A percentile compares a stretch with the other conserved stretches of the same genome.
phyloP scores from a whole-genome alignment of 1,139 yeast genomes.

The Lodderomyces parapsilosis region DNA sequence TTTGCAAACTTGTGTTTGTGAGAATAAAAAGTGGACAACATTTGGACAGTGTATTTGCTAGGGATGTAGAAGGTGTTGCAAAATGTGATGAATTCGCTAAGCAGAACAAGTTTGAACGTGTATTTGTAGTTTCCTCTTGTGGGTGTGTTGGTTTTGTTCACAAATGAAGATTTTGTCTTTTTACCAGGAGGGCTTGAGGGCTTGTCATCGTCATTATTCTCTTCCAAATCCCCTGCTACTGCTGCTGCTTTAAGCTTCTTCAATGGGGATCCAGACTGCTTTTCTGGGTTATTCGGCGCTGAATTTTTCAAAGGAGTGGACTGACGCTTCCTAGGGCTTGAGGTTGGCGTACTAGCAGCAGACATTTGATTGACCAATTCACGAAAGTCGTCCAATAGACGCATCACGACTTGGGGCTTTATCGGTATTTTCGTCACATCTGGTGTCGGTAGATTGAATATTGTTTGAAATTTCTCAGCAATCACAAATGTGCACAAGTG shows the following conservation, averaged over 20 bases:
- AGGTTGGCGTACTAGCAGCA: slow-evolving; percentile 30
- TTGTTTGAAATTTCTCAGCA: slow-evolving; percentile 47
- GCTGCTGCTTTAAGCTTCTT: slow-evolving; percentile 10
- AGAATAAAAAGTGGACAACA: slow-evolving; percentile 50
- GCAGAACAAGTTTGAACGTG: slow-evolving; percentile 29
- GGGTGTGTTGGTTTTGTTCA: slow-evolving; percentile 3
- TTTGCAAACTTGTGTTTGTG: slow-evolving; percentile 51
- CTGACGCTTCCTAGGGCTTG: slow-evolving; percentile 17
- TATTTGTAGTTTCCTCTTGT: slow-evolving; percentile 18
- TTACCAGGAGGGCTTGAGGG: not conserved
- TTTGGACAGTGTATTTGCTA: slow-evolving; percentile 44
- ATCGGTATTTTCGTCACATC: slow-evolving; percentile 53
- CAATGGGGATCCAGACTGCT: slow-evolving; percentile 14
- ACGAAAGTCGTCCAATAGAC: slow-evolving; percentile 47
- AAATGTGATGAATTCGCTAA: slow-evolving; percentile 54
- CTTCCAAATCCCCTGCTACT: not conserved
- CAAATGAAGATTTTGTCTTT: not conserved
- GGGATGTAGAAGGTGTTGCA: slow-evolving; percentile 68
- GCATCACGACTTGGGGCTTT: slow-evolving; percentile 46
- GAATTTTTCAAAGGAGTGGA: not conserved
- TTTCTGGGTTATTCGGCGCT: not conserved
- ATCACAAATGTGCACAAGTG: slow-evolving; percentile 67
- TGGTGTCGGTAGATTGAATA: slow-evolving; percentile 47
- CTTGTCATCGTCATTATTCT: too few species aligned
- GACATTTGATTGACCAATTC: slow-evolving; percentile 30